Evolutionary conservation across 768 basidiomycete genomes (phyloP).

Genomic region (Mycena filopes): DNA sequence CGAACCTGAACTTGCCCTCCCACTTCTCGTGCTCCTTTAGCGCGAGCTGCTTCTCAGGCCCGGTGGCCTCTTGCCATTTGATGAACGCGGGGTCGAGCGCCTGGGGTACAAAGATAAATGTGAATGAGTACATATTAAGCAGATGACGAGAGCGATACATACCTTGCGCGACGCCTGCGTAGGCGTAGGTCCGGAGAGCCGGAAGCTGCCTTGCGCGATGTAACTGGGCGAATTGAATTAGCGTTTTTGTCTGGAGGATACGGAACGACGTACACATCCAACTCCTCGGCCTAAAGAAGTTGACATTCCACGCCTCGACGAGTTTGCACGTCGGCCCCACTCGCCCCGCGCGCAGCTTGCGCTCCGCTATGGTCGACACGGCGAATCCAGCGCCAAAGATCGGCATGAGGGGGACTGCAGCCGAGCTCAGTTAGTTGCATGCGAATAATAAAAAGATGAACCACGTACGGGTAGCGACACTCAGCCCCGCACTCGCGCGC

Average conservation of each 20-base stretch:
- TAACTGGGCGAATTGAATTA: constrained; percentile 11
- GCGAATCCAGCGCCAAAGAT: constrained; percentile 28
- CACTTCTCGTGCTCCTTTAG: constrained; percentile 27
- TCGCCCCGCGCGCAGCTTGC: constrained; percentile 28
- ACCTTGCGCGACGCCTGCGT: constrained; percentile 23
- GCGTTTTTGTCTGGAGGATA: no score
- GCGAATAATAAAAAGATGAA: no score
- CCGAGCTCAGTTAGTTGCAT: neutral
- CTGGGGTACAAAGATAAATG: constrained; percentile 4
- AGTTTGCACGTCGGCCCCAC: constrained; percentile 32
- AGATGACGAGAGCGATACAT: constrained; percentile 1
- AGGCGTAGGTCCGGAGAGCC: constrained; percentile 27
- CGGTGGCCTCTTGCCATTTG: constrained; percentile 25
- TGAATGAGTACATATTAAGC: constrained; percentile 5
- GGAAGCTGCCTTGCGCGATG: constrained; percentile 21
- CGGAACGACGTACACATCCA: constrained; percentile 24
- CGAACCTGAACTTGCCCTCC: constrained; percentile 29
- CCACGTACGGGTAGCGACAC: constrained; percentile 28
- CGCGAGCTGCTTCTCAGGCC: constrained; percentile 24
- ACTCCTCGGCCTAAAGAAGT: constrained; percentile 29
- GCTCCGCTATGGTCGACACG: constrained; percentile 29
- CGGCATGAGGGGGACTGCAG: constrained; percentile 30
- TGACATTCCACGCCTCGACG: constrained; percentile 30
- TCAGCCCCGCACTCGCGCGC: constrained; percentile 28
- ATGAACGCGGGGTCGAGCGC: constrained; percentile 26